Evolutionary conservation across 2,329 filamentous ascomycete genomes (phyloP).

Genomic region (Massarina eburnea): DNA sequence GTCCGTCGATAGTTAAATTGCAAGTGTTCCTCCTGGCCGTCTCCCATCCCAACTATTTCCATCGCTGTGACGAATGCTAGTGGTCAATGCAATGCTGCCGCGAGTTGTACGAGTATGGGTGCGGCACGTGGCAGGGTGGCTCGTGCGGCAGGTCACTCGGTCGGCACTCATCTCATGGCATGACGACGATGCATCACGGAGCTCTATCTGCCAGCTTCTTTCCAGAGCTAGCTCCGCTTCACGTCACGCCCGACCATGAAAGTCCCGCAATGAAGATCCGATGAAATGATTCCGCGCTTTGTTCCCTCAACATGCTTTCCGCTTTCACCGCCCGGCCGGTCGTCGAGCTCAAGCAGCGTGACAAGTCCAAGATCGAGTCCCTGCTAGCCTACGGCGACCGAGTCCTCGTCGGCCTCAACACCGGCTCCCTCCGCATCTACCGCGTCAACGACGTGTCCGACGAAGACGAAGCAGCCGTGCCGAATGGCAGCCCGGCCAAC

Average conservation of each 20-base stretch:
- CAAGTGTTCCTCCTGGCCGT: conserved; percentile 22
- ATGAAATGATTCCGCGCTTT: conserved; percentile 15
- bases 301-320: conserved; percentile 71
- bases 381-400: conserved; percentile 92
- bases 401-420: conserved; percentile 88
- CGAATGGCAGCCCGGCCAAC: conserved; percentile 32
- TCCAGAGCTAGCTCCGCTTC: background rate
- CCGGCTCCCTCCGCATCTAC: conserved; percentile 85
- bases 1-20: conserved; percentile 26
- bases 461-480: conserved; percentile 38
- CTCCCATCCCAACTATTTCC: no score
- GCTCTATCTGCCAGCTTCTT: conserved; percentile 14
- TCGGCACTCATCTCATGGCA: no score
- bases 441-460: conserved; percentile 72
- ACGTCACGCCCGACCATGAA: background rate
- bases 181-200: conserved; percentile 25
- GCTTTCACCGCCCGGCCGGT: conserved; percentile 96
- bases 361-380: conserved; percentile 97
- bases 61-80: no score
- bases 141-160: conserved; percentile 13
- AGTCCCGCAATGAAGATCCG: conserved; percentile 14
- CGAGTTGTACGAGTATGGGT: no score
- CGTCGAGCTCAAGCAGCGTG: conserved; percentile 91
- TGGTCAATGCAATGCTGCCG: conserved; percentile 47
- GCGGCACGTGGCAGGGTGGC: conserved; percentile 14